A percentile compares a stretch with the other conserved stretches of the same genome.
These are phyloP conservation scores for Seiridium cupressi DNA, from an alignment of 2,329 filamentous ascomycete species.

Conservation along the genomic window DNA sequence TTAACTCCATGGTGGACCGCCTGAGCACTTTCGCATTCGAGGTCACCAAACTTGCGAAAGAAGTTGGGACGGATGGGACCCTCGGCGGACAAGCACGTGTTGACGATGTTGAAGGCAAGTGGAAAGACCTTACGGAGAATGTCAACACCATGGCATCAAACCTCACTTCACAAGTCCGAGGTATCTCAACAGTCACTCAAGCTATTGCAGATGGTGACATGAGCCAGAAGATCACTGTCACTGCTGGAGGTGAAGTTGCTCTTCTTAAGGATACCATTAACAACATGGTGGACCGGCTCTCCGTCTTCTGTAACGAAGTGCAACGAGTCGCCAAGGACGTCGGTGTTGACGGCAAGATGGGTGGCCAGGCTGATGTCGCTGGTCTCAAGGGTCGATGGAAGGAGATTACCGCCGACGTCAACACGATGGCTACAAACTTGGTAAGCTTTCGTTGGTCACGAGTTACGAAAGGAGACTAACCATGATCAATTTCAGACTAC, in stretches of 20 bases:
- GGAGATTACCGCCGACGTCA: conserved; percentile 95
- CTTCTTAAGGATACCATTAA: conserved; percentile 96
- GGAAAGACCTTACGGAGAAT: conserved; percentile 93
- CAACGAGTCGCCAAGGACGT: conserved; percentile 96
- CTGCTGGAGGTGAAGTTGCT: conserved; percentile 91
- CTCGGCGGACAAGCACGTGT: conserved; percentile 92
- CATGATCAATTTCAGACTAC: conserved; percentile 68
- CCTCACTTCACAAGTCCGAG: conserved; percentile 74
- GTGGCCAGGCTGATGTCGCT: conserved; percentile 91
- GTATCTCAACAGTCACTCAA: conserved; percentile 91
- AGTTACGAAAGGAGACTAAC: background rate
- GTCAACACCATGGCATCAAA: conserved; percentile 76
- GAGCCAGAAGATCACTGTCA: conserved; percentile 92
- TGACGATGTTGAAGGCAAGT: conserved; percentile 94
- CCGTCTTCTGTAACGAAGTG: conserved; percentile 94
- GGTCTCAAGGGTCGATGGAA: conserved; percentile 95
- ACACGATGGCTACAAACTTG: conserved; percentile 78
- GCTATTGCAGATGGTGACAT: conserved; percentile 95
- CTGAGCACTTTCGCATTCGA: conserved; percentile 94
- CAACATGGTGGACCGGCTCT: conserved; percentile 95
- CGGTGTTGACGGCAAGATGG: conserved; percentile 97
- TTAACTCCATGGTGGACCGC: conserved; percentile 98
- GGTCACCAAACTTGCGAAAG: conserved; percentile 90
- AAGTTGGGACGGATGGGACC: conserved; percentile 94
- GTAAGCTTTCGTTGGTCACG: conserved; percentile 14